phyloP scores from a whole-genome alignment of 208 protist genomes.

The Wallacemonas sp. region DNA sequence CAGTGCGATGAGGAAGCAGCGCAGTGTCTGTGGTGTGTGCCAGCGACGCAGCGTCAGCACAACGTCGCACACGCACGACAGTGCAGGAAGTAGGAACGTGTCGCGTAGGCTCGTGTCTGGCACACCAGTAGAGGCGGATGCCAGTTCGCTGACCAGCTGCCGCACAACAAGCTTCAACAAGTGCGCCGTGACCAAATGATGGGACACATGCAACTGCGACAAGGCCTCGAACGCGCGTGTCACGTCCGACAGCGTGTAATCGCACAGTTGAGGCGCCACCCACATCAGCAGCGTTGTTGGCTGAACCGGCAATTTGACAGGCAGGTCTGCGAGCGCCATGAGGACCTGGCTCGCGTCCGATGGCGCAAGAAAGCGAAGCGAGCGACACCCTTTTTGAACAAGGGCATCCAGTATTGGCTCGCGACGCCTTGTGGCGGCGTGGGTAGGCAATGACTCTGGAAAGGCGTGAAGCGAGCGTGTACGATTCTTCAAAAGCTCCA shows the following conservation, averaged over 20 bases:
- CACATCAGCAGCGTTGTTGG: conserved; percentile 23
- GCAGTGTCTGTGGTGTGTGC: conserved; percentile 7
- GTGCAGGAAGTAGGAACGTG: conserved; percentile 9
- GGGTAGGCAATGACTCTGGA: too few relatives aligned
- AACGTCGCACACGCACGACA: conserved; percentile 9
- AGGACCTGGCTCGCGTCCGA: conserved; percentile 22
- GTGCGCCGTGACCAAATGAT: conserved; percentile 43
- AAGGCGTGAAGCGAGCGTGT: too few relatives aligned
- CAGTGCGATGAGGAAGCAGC: conserved; percentile 4
- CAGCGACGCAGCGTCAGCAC: conserved; percentile 5
- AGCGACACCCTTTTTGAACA: conserved; percentile 21
- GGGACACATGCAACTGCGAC: conserved; percentile 31
- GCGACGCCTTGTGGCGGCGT: too few relatives aligned
- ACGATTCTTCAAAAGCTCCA: too few relatives aligned
- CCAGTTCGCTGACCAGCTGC: neutral
- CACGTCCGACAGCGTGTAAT: conserved; percentile 23
- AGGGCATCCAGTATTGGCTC: conserved; percentile 19
- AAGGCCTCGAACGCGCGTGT: conserved; percentile 36
- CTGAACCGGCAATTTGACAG: conserved; percentile 5
- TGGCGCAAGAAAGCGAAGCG: conserved; percentile 31
- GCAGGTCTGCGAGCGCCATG: conserved; percentile 29
- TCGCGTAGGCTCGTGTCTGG: too few relatives aligned
- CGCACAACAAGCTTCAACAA: conserved; percentile 40
- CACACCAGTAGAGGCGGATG: too few relatives aligned
- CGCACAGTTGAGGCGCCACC: conserved; percentile 23